Evolutionary conservation across 2,329 filamentous ascomycete species (phyloP).

Genomic region (Venturia nashicola): DNA sequence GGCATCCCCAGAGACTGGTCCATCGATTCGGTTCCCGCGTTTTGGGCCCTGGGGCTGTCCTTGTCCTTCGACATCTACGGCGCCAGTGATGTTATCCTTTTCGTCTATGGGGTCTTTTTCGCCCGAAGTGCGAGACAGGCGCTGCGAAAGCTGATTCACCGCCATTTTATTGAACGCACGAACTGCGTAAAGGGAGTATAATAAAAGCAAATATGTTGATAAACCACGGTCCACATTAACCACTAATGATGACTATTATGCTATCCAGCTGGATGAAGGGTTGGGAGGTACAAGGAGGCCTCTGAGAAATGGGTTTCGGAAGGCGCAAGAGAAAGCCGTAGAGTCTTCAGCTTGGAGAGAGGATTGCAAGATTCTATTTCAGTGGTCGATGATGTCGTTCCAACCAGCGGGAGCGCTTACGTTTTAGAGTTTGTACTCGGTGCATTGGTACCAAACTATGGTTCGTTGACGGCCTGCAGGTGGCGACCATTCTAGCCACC

Average conservation of each 20-base stretch:
- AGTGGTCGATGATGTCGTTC: background rate
- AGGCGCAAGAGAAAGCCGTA: background rate
- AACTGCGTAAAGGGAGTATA: conserved; percentile 27
- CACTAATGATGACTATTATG: background rate
- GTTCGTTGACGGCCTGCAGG: too few species aligned
- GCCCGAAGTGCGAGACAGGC: background rate
- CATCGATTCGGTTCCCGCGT: conserved; percentile 31
- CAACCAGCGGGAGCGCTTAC: background rate
- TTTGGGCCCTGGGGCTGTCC: conserved; percentile 11
- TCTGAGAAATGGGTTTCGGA: background rate
- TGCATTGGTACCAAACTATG: background rate
- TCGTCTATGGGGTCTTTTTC: background rate
- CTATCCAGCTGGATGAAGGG: background rate
- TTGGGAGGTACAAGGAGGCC: background rate
- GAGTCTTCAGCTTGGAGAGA: background rate
- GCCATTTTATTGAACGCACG: conserved; percentile 41
- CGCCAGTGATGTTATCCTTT: conserved; percentile 11
- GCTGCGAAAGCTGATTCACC: conserved; percentile 23
- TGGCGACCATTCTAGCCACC: too few species aligned
- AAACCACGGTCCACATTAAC: conserved; percentile 7
- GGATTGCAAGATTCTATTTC: background rate
- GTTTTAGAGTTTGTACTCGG: background rate
- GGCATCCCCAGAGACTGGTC: conserved; percentile 23
- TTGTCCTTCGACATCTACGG: conserved; percentile 16
- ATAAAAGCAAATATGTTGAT: conserved; percentile 4